Base-by-base conservation (phyloP, 257 asterid genomes). In the Lavandula angustifolia region DNA sequence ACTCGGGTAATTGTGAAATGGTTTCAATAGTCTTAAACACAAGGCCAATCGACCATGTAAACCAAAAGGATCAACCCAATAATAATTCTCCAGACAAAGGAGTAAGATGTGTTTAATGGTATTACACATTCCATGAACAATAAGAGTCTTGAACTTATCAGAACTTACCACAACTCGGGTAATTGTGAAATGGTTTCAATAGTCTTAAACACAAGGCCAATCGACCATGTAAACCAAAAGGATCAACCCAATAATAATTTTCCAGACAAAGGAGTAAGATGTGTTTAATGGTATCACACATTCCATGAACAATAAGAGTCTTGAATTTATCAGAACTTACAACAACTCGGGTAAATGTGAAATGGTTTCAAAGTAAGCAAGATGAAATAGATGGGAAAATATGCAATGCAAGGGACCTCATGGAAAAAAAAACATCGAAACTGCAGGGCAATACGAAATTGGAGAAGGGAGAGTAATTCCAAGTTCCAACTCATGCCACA, bases 241-340 rank as follows among this genome's bases (percentile, higher is more conserved):
- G 44, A 8, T 40, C 44, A 8, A 61, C 13, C 40, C 14, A 6
- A 51, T 62, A 32, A 33, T 4, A 3, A n/a, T 1, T 14, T 54
- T 54, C 13, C 29, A 65, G 17, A 58, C 54, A 9, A 14, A 53
- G 43, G 22, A 8, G 13, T n/a, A 55, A 40, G 51, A 44, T 55
- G 11, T 29, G 31, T 43, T 27, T 4, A 14, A 47, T 18, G 3
- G 27, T 3, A 33, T n/a, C 13, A 29, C 16, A 14, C 22, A 9
- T 10, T 6, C 2, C 29, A 6, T n/a, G n/a, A n/a, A n/a, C n/a
- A n/a, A n/a, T n/a, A n/a, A n/a, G n/a, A 2, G 32, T 14, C 43
- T 48, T 34, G 31, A 12, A 54, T 14, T 33, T n/a, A 27, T 34
- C 35, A 46, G 42, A 32, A 64, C 17, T 57, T 34, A 29, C 7